Base-by-base conservation (phyloP, 1,139 yeast genomes). In the Taphrina deformans region DNA sequence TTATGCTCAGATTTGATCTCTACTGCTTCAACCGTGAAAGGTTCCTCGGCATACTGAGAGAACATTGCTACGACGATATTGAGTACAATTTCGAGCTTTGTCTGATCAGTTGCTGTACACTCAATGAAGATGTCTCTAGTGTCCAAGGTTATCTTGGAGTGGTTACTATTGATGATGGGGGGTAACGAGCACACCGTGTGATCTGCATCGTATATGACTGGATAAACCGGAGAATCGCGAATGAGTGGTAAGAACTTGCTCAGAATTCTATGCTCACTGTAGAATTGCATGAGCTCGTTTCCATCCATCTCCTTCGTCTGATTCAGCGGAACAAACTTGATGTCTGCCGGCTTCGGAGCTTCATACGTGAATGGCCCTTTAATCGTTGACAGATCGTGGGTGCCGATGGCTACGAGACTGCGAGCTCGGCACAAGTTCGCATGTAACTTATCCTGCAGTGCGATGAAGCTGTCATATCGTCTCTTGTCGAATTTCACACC, bases 341-440 rank as follows among this genome's bases (percentile, higher is more conserved):
- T 84, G 58, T 89, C 92, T 71, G 83, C 79, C 67, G 97, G 97
- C 65, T 85, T 80, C 70, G 89, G 80, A 45, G 93, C 98, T 75
- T 88, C 90, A 79, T 90, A 95, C 65, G 92, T 85, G 79, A 91
- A 89, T 65, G 97, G 97, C 27, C 93, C 90, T 55, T 83, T 77
- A 71, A 93, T 79, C 62, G 88, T 84, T 75, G 89, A 96, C 69
- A 88, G 80, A 78, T 95, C 98, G 75, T 95, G 99, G 67, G 99
- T 95, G 72, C 99, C 99, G 81, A 92, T 91, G 67, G 99, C 98
- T 65, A 93, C 99, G 73, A 95, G 83, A 51, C 97, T 87, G 81
- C 99, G 88, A 78, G 92, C 89, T 80, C 99, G 92, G 78, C 99
- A 93, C 74, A 95, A 81, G 77, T 95, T 95, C 68, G 96, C 82